Evolutionary conservation across 495 filamentous ascomycete genomes (phyloP).

Genomic region (Neurospora cerealis): DNA sequence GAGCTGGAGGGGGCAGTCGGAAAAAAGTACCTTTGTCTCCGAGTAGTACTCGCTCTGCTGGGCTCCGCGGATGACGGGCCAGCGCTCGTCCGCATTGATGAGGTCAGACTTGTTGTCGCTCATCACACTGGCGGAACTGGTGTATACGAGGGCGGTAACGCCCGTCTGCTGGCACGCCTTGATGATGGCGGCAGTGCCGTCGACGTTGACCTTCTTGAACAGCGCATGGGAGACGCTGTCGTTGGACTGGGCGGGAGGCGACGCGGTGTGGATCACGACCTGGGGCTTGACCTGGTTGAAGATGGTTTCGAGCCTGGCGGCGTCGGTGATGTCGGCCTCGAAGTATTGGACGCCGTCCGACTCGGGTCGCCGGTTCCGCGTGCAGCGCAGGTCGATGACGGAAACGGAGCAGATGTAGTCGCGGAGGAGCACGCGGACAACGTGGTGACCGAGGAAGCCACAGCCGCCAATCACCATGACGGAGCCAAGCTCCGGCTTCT

Average conservation of each 20-base stretch:
- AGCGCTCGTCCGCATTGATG: conserved; percentile 82
- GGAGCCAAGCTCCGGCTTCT: conserved; percentile 38
- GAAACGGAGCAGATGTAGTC: conserved; percentile 51
- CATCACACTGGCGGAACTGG: conserved; percentile 79
- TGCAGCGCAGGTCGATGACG: conserved; percentile 79
- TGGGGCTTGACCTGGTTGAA: conserved; percentile 68
- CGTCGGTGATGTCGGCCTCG: conserved; percentile 79
- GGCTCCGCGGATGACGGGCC: conserved; percentile 62
- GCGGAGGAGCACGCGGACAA: conserved; percentile 49
- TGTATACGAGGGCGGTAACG: conserved; percentile 92
- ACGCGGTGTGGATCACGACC: conserved; percentile 92
- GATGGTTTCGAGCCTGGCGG: conserved; percentile 49
- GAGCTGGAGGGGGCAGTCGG: not conserved
- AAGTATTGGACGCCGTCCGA: conserved; percentile 63
- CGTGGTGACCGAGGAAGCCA: conserved; percentile 62
- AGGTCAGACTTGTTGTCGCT: conserved; percentile 73
- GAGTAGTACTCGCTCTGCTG: conserved; percentile 83
- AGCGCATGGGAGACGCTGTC: conserved; percentile 44
- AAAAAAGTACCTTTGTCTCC: conserved; percentile 59
- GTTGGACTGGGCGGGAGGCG: conserved; percentile 46
- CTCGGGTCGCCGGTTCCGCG: conserved; percentile 61
- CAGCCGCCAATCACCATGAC: conserved; percentile 61
- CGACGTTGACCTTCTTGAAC: conserved; percentile 83
- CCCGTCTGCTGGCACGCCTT: conserved; percentile 61
- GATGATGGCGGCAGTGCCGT: conserved; percentile 71